Evolutionary conservation across 2,329 filamentous ascomycete species (phyloP), one percentile per base, ranked within the genome.

Genomic region (Fusarium anguioides): DNA sequence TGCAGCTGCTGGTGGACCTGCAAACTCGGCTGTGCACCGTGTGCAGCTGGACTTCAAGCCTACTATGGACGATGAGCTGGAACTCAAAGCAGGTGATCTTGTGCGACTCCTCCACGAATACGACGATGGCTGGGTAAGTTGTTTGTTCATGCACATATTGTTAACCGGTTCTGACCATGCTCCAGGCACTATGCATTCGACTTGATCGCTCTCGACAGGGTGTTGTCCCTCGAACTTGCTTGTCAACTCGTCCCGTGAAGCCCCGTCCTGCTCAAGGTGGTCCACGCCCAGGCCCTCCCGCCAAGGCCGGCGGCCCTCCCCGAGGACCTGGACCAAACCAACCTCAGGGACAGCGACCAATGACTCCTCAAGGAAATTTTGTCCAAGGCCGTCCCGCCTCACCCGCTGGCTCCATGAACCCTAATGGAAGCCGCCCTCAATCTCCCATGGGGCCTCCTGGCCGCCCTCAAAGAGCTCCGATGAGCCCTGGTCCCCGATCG

Each of bases 21-120:
- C 81, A 35, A 80, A 83, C 64, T 82, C 86, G 56, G 78, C 92
- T 68, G 94, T 98, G 54, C 91, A 98, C 78, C 93, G 96, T 66
- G 93, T 98, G 31, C 93, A 97, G 78, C 88, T 98, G 70, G 94
- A 97, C 78, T 99, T 98, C 79, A 91, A 89, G 77, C 94, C 96
- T 24, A 95, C 92, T 5, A 90, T 98, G 85, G 91, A 93, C 8
- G 96, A 99, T 75, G 96, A 99, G 80, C 84, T 99, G 74, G 91
- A 89, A 65, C 85, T 99, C 41, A 86, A 83, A 65, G 87, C 90
- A 58, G 96, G 96, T 50, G 90, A 96, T 65, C 84, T 99, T 46
- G 93, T 98, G 48, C 88, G 95, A 67, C 83, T 99, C 67, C 84
- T 98, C 50, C 95, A 98, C 75, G 94, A 97, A 80, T 99, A 98